phyloP scores from a whole-genome alignment of 306 rosid species.

The Vachellia pachyceras region DNA sequence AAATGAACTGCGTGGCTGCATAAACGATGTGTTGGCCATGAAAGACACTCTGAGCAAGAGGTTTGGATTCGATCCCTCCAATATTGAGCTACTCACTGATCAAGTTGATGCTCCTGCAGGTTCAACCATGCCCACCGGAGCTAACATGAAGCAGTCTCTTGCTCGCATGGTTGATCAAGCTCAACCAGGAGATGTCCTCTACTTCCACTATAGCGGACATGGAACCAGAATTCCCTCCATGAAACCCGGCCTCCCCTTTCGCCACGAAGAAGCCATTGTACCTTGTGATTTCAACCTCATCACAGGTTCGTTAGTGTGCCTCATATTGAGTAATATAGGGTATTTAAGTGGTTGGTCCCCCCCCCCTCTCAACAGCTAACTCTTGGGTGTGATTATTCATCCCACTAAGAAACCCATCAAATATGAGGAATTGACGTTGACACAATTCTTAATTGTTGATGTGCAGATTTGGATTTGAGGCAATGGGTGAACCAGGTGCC shows the following conservation, averaged over 20 bases:
- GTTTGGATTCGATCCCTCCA: slow-evolving; percentile 53
- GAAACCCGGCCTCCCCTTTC: slow-evolving; percentile 51
- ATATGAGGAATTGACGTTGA: not conserved
- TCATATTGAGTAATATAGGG: too few relatives aligned
- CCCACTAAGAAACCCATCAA: not conserved
- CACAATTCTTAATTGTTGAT: not conserved
- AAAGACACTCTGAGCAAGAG: slow-evolving; percentile 52
- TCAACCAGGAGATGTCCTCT: slow-evolving; percentile 73
- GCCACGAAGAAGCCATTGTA: slow-evolving; percentile 86
- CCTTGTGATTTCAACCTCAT: slow-evolving; percentile 97
- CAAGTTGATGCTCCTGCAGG: slow-evolving; percentile 46
- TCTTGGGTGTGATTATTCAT: too few relatives aligned
- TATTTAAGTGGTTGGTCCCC: too few relatives aligned
- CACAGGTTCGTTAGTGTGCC: slow-evolving; percentile 53
- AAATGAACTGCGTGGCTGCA: slow-evolving; percentile 79
- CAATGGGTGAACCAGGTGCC: slow-evolving; percentile 70
- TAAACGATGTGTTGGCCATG: slow-evolving; percentile 85
- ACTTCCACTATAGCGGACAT: slow-evolving; percentile 94
- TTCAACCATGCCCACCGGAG: slow-evolving; percentile 71
- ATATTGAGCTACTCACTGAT: slow-evolving; percentile 69
- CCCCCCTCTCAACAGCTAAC: too few relatives aligned
- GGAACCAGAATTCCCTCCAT: slow-evolving; percentile 83
- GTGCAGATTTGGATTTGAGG: slow-evolving; percentile 81
- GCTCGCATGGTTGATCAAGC: slow-evolving; percentile 63
- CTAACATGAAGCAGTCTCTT: slow-evolving; percentile 66